Evolutionary conservation across 129 eudicot species (phyloP).

Genomic region (Mikania micrantha): DNA sequence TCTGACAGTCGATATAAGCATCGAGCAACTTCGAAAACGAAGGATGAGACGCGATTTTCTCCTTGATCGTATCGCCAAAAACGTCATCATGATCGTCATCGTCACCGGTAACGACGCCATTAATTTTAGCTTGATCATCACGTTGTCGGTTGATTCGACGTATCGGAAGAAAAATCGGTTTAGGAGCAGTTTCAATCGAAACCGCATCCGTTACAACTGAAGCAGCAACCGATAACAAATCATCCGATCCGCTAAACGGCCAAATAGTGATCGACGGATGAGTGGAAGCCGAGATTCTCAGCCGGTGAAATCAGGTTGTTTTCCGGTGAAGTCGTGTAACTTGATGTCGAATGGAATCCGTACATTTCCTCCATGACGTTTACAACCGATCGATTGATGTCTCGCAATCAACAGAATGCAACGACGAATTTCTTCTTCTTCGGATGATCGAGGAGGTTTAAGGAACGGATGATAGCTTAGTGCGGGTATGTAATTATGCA

Average conservation of each 20-base stretch:
- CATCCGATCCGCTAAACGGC: conserved; percentile 45
- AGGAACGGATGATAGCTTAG: not conserved
- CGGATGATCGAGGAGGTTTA: not conserved
- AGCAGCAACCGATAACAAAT: conserved; percentile 43
- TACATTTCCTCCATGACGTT: conserved; percentile 64
- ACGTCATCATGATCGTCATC: not conserved
- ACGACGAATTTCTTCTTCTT: not conserved
- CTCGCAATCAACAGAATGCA: not conserved
- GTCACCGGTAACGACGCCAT: conserved; percentile 8
- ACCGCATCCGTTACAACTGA: conserved; percentile 51
- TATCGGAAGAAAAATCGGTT: conserved; percentile 11
- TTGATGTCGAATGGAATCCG: conserved; percentile 39
- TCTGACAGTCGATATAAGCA: conserved; percentile 88
- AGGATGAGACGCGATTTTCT: conserved; percentile 80
- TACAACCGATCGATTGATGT: not conserved
- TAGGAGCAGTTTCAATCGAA: conserved; percentile 24
- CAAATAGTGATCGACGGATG: conserved; percentile 32
- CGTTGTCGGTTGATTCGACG: conserved; percentile 23
- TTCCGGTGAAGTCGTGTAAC: conserved; percentile 54
- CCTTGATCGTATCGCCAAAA: conserved; percentile 31
- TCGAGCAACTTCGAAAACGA: conserved; percentile 62
- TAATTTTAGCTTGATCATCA: conserved; percentile 3
- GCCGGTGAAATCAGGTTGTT: conserved; percentile 37
- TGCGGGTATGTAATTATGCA: not conserved
- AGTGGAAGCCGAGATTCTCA: conserved; percentile 31